A percentile compares a stretch with the other conserved stretches of the same genome.
Evolutionary conservation across 2,329 filamentous ascomycete species (phyloP).

Genomic region (Hysterium pulicare): DNA sequence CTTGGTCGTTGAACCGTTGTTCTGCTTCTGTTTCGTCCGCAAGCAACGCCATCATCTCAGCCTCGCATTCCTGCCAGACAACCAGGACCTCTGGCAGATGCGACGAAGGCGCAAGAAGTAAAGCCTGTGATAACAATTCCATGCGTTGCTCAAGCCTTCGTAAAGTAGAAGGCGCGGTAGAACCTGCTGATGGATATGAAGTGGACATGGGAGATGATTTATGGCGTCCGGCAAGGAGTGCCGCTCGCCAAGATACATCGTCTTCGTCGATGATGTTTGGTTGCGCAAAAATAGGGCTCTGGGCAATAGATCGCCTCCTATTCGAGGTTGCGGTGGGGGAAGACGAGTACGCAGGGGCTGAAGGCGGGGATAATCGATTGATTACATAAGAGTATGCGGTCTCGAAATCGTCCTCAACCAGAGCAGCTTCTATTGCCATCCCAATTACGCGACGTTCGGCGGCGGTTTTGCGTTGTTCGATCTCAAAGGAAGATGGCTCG

Average conservation of each 20-base stretch:
- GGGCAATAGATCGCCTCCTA: neutral
- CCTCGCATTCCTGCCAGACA: constrained; percentile 73
- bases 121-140: constrained; percentile 71
- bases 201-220: constrained; percentile 37
- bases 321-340: constrained; percentile 7
- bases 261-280: constrained; percentile 41
- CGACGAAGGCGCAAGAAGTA: constrained; percentile 67
- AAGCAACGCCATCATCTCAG: constrained; percentile 67
- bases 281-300: neutral
- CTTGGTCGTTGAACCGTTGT: constrained; percentile 66
- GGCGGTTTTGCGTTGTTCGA: constrained; percentile 33
- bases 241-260: constrained; percentile 74
- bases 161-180: constrained; percentile 53
- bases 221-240: constrained; percentile 74
- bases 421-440: constrained; percentile 76
- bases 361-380: constrained; percentile 57
- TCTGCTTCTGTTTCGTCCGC: constrained; percentile 66
- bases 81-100: constrained; percentile 72
- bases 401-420: constrained; percentile 77
- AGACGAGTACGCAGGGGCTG: constrained; percentile 24
- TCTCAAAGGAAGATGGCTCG: constrained; percentile 15
- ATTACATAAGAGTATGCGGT: constrained; percentile 82
- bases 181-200: constrained; percentile 24
- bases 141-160: constrained; percentile 76
- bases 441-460: constrained; percentile 68